These are phyloP conservation scores for Daldinia grandis DNA, from an alignment of 495 filamentous ascomycete genomes.

Conservation along the genomic window DNA sequence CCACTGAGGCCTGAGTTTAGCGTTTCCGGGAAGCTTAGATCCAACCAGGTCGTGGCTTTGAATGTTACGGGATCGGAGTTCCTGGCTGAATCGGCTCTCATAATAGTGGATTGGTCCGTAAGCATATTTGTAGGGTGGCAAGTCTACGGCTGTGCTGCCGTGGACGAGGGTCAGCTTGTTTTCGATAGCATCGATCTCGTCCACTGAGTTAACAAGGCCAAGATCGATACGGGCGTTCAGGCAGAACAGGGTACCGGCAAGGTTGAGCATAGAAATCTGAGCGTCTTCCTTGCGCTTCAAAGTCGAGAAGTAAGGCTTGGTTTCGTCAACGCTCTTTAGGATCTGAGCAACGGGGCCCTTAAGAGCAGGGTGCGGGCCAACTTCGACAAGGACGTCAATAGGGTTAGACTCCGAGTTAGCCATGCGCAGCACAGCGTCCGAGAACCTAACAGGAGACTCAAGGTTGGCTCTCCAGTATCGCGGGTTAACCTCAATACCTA, in stretches of 20 bases:
- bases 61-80: constrained; percentile 53
- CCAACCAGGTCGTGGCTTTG: constrained; percentile 63
- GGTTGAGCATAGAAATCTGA: background rate
- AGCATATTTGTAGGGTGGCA: constrained; percentile 22
- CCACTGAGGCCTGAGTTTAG: constrained; percentile 57
- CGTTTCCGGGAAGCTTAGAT: constrained; percentile 49
- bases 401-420: constrained; percentile 39
- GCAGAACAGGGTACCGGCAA: constrained; percentile 23
- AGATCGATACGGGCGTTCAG: constrained; percentile 12
- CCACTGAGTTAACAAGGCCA: constrained; percentile 21
- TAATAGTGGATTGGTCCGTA: constrained; percentile 29
- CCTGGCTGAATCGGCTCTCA: constrained; percentile 54
- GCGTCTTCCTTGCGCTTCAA: constrained; percentile 29
- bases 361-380: constrained; percentile 48
- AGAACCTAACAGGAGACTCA: constrained; percentile 50
- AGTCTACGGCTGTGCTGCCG: constrained; percentile 3
- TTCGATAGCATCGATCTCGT: background rate
- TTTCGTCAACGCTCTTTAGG: constrained; percentile 45
- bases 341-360: constrained; percentile 60
- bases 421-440: constrained; percentile 48
- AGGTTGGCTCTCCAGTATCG: constrained; percentile 55
- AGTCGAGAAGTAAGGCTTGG: constrained; percentile 46
- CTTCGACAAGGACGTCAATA: background rate
- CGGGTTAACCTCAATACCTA: background rate
- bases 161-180: constrained; percentile 25